A percentile compares a stretch with the other conserved stretches of the same genome.
Conservation (phyloP, 1,284 basidiomycete species). For the Peniophora sp. region DNA sequence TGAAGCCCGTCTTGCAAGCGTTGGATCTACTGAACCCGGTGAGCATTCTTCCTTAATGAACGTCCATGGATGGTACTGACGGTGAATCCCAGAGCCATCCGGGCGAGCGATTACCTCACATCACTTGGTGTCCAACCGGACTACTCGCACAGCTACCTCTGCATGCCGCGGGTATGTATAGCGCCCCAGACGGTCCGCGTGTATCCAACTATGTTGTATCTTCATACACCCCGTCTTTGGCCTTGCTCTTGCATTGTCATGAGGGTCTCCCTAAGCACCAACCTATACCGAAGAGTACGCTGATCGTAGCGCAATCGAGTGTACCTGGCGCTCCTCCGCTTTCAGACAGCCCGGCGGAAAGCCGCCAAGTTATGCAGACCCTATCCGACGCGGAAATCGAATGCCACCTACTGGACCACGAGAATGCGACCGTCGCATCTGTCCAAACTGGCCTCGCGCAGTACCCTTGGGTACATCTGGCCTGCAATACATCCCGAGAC, state of each 20-base stretch:
- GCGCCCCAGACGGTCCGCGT: background rate
- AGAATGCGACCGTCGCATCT: background rate
- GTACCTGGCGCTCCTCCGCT: too few species aligned
- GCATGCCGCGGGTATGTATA: background rate
- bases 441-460: background rate
- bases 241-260: background rate
- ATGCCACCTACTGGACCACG: background rate
- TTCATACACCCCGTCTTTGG: background rate
- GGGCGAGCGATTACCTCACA: background rate
- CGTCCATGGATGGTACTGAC: too few species aligned
- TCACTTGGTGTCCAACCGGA: background rate
- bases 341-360: too few species aligned
- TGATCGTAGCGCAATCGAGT: background rate
- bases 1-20: too few species aligned
- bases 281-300: background rate
- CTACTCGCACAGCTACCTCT: background rate
- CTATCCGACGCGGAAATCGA: background rate
- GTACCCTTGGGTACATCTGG: background rate
- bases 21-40: too few species aligned
- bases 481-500: slow-evolving; percentile 1
- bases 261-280: too few species aligned
- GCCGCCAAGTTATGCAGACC: too few species aligned
- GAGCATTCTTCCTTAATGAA: too few species aligned
- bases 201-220: background rate
- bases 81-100: too few species aligned